These are phyloP conservation scores for Aspergillus puulaauensis DNA, from an alignment of 2,329 filamentous ascomycete genomes.

Conservation along the genomic window DNA sequence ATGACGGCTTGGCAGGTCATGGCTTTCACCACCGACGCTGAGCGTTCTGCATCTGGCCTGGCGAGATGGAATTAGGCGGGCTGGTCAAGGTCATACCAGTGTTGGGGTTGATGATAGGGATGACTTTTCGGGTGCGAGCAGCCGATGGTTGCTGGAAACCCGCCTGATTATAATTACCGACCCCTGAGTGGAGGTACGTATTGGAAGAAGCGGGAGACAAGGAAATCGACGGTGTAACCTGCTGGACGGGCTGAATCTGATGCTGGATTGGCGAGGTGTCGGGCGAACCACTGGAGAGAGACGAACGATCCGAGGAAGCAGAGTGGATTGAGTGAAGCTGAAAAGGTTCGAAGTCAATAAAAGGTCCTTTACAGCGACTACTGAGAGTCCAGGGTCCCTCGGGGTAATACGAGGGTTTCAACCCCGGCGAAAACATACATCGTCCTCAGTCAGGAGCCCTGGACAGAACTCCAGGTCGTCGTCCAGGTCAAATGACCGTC, in stretches of 20 bases:
- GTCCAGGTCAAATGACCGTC: constrained; percentile 90
- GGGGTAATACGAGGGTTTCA: not conserved
- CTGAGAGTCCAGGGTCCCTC: not conserved
- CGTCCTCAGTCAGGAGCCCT: constrained; percentile 84
- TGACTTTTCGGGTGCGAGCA: constrained; percentile 87
- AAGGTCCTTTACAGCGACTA: not conserved
- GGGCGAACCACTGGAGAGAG: constrained; percentile 89
- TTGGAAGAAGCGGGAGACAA: constrained; percentile 63
- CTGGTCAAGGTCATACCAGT: constrained; percentile 87
- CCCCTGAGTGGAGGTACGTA: constrained; percentile 63
- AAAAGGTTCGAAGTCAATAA: constrained; percentile 23
- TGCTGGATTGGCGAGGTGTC: constrained; percentile 89
- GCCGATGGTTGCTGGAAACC: constrained; percentile 91
- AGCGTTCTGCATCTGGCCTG: constrained; percentile 59
- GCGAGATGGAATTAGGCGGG: constrained; percentile 73
- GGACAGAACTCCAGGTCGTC: constrained; percentile 97
- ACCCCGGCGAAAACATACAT: constrained; percentile 59
- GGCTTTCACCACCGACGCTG: constrained; percentile 43
- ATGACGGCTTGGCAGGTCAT: constrained; percentile 23
- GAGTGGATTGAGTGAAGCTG: constrained; percentile 91
- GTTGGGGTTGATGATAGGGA: constrained; percentile 94
- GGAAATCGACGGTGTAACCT: constrained; percentile 69
- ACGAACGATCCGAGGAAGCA: constrained; percentile 86
- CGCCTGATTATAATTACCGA: constrained; percentile 64
- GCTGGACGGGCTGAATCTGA: constrained; percentile 69